Evolutionary conservation across 2,329 filamentous ascomycete species (phyloP).

Genomic region (Sporothrix humicola): DNA sequence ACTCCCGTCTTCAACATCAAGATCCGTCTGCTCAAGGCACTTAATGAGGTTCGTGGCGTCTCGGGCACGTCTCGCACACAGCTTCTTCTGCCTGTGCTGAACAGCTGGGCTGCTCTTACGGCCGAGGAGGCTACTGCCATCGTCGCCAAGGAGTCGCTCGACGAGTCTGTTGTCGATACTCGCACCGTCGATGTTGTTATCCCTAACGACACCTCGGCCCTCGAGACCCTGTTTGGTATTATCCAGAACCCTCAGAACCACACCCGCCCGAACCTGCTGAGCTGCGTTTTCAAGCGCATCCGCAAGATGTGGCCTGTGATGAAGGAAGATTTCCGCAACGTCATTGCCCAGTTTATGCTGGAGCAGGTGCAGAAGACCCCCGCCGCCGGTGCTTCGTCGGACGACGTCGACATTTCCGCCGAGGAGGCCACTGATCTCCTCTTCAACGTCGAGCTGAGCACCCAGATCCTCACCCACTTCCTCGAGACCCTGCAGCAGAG

Average conservation of each 20-base stretch:
- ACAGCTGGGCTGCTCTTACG: constrained; percentile 67
- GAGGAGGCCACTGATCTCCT: constrained; percentile 73
- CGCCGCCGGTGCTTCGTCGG: constrained; percentile 43
- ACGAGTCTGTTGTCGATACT: constrained; percentile 45
- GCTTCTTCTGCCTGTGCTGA: constrained; percentile 75
- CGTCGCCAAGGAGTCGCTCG: constrained; percentile 50
- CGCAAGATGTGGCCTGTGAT: constrained; percentile 74
- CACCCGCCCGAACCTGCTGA: constrained; percentile 62
- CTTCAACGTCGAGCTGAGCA: constrained; percentile 73
- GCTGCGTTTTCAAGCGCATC: constrained; percentile 71
- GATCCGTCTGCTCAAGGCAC: constrained; percentile 69
- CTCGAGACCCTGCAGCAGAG: constrained; percentile 75
- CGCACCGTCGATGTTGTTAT: constrained; percentile 58
- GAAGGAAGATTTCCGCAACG: constrained; percentile 66
- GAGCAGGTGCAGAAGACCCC: constrained; percentile 59
- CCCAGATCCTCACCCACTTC: constrained; percentile 72
- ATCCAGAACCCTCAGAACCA: constrained; percentile 51
- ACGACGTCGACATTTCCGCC: constrained; percentile 51
- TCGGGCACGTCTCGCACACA: constrained; percentile 72
- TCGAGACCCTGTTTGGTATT: constrained; percentile 58
- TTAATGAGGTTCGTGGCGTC: constrained; percentile 75
- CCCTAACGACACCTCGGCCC: constrained; percentile 58
- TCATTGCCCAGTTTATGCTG: constrained; percentile 67
- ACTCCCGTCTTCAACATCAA: constrained; percentile 75
- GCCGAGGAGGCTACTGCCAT: constrained; percentile 57